Conservation (phyloP, 306 rosid genomes). For the Acmispon strigosus region DNA sequence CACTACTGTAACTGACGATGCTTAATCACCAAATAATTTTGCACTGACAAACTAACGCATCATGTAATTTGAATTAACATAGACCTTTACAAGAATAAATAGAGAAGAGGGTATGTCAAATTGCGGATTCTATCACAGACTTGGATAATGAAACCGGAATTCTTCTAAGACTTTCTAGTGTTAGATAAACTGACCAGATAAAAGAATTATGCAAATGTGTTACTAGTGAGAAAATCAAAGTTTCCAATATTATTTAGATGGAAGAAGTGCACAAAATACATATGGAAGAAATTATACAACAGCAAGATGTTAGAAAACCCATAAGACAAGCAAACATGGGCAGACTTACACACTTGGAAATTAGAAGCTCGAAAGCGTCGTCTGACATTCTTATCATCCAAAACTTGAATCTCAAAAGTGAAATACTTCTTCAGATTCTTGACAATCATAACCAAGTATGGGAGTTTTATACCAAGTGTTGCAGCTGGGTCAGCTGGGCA, state of each 20-base stretch:
- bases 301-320: constrained; percentile 4
- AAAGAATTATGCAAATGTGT: background rate
- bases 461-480: constrained; percentile 89
- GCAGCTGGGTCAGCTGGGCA: constrained; percentile 98
- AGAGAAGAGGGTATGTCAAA: no score
- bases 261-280: background rate
- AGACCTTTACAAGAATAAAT: no score
- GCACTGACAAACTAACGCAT: no score
- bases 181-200: background rate
- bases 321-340: constrained; percentile 38
- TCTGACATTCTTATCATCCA: constrained; percentile 91
- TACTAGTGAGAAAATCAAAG: background rate
- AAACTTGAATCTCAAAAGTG: constrained; percentile 92
- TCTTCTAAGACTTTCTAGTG: background rate
- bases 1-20: no score
- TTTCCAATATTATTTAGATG: background rate
- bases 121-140: no score
- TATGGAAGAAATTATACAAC: constrained; percentile 2
- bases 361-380: constrained; percentile 93
- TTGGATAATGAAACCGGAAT: no score
- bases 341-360: constrained; percentile 98
- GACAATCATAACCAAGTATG: constrained; percentile 84
- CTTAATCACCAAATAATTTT: no score
- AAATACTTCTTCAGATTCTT: constrained; percentile 91
- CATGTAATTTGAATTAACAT: no score